phyloP scores from a whole-genome alignment of 2,329 filamentous ascomycete species.

The Fusarium camptoceras region DNA sequence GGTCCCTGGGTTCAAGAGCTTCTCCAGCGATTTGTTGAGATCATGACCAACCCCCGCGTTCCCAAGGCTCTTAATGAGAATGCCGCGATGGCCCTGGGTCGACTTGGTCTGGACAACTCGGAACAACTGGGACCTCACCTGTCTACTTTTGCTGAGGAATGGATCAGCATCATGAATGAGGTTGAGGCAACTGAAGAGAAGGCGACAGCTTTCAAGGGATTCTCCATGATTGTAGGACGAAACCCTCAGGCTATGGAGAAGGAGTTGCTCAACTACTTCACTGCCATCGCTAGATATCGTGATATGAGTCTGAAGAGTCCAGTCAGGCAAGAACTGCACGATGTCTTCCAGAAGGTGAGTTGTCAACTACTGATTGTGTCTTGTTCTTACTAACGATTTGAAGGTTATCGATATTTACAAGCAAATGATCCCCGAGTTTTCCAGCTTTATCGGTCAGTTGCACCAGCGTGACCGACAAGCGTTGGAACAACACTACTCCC shows the following conservation, averaged over 20 bases:
- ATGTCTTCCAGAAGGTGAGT: conserved; percentile 81
- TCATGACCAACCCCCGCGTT: conserved; percentile 86
- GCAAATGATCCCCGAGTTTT: conserved; percentile 70
- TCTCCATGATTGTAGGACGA: conserved; percentile 83
- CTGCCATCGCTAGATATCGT: conserved; percentile 82
- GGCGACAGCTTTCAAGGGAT: conserved; percentile 90
- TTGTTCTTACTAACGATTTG: not conserved
- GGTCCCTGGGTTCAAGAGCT: conserved; percentile 81
- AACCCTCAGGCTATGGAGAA: conserved; percentile 95
- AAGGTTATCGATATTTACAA: conserved; percentile 67
- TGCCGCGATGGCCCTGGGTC: conserved; percentile 90
- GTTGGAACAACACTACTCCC: conserved; percentile 61
- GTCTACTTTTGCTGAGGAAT: conserved; percentile 81
- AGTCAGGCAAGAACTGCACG: conserved; percentile 73
- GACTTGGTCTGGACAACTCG: conserved; percentile 83
- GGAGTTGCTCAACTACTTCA: conserved; percentile 84
- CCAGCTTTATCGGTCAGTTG: conserved; percentile 65
- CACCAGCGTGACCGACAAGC: conserved; percentile 62
- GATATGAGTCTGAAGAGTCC: conserved; percentile 71
- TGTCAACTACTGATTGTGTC: not conserved
- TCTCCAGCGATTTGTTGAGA: conserved; percentile 80
- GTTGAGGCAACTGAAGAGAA: conserved; percentile 94
- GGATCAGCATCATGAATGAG: conserved; percentile 83
- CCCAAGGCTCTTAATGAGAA: conserved; percentile 92
- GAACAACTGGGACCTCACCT: conserved; percentile 83